Conservation (phyloP, 495 filamentous ascomycete species). For the Alectoria sarmentosa region DNA sequence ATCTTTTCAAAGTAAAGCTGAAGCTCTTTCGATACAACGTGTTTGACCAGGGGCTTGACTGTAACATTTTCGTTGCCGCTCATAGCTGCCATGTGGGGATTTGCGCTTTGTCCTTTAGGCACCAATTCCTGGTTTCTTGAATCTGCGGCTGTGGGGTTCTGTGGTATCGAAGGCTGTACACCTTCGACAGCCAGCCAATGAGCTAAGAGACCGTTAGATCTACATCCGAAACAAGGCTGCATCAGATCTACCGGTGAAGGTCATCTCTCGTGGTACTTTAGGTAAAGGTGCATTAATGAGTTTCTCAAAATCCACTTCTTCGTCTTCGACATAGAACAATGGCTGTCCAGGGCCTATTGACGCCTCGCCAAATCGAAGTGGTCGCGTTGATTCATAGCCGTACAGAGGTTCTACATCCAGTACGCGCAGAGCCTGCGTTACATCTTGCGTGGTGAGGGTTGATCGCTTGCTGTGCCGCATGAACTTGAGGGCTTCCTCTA, state of each 20-base stretch:
- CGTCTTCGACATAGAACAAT: constrained; percentile 95
- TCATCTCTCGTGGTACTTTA: constrained; percentile 88
- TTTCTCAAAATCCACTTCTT: constrained; percentile 98
- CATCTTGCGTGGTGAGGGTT: constrained; percentile 74
- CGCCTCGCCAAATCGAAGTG: constrained; percentile 86
- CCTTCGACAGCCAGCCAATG: constrained; percentile 97
- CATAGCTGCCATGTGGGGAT: constrained; percentile 71
- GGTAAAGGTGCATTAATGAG: constrained; percentile 92
- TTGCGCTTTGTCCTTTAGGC: constrained; percentile 81
- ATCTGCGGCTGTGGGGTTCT: constrained; percentile 85
- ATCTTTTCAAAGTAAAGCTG: constrained; percentile 97
- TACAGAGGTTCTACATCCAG: constrained; percentile 93
- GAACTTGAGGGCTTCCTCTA: constrained; percentile 88
- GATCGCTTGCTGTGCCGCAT: constrained; percentile 87
- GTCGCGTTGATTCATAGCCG: constrained; percentile 84
- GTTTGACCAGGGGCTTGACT: constrained; percentile 87
- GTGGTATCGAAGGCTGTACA: constrained; percentile 89
- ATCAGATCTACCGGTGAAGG: constrained; percentile 65
- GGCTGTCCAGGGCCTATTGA: constrained; percentile 91
- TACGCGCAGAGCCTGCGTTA: constrained; percentile 71
- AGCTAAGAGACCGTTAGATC: constrained; percentile 44
- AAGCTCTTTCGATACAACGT: constrained; percentile 88
- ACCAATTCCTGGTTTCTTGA: constrained; percentile 72
- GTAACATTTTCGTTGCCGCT: constrained; percentile 73
- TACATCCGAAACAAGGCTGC: background rate